Conservation (phyloP, 1,284 basidiomycete species). For the Leccinum griseonigrum region DNA sequence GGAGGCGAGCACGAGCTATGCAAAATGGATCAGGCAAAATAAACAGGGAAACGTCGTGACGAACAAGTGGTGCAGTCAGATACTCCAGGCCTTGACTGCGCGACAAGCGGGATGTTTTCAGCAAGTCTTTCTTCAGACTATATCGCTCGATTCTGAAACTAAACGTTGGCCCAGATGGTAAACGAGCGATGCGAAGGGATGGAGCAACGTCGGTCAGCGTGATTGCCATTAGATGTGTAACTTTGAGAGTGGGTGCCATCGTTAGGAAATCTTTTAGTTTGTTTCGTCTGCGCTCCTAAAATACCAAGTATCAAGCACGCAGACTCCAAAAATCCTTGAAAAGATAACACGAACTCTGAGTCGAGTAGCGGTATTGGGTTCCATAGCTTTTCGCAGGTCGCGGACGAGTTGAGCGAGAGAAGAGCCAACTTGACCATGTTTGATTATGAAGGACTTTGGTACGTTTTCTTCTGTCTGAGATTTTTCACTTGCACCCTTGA, state of each 20-base stretch:
- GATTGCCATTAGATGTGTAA: slow-evolving; percentile 93
- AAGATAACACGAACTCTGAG: slow-evolving; percentile 60
- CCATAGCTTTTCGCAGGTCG: slow-evolving; percentile 94
- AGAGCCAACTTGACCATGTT: slow-evolving; percentile 88
- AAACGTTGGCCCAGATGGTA: slow-evolving; percentile 92
- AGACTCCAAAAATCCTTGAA: neutral
- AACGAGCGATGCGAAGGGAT: slow-evolving; percentile 83
- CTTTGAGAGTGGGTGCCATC: slow-evolving; percentile 88
- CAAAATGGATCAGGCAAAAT: neutral
- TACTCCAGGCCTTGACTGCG: slow-evolving; percentile 83
- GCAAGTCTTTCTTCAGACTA: slow-evolving; percentile 83
- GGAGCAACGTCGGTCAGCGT: slow-evolving; percentile 84
- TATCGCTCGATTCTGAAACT: slow-evolving; percentile 94
- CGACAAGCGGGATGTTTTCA: slow-evolving; percentile 64
- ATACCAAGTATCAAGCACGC: neutral
- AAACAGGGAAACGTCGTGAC: slow-evolving; percentile 27
- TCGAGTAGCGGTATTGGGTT: slow-evolving; percentile 94
- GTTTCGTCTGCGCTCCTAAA: slow-evolving; percentile 87
- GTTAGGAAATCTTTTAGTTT: slow-evolving; percentile 94
- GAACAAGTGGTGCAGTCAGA: slow-evolving; percentile 80
- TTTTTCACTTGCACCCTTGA: slow-evolving; percentile 54
- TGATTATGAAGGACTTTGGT: slow-evolving; percentile 88
- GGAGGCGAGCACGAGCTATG: slow-evolving; percentile 71
- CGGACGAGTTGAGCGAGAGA: slow-evolving; percentile 88
- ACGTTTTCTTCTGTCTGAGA: slow-evolving; percentile 38